Evolutionary conservation across 805 yeast genomes (phyloP).

Genomic region (Candida stauntonica): DNA sequence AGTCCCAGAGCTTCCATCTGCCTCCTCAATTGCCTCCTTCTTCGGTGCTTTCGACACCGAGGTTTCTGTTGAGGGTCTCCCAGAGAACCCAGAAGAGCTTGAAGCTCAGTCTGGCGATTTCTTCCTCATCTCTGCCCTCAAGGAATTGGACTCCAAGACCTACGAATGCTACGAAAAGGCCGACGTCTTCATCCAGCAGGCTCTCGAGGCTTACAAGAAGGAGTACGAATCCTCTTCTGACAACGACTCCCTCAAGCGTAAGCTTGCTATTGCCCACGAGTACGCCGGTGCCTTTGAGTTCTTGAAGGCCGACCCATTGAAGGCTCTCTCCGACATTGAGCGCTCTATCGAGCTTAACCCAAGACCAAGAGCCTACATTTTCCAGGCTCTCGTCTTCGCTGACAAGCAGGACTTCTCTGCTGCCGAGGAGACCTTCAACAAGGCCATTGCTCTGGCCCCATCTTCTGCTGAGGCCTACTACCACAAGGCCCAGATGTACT

Average conservation of each 20-base stretch:
- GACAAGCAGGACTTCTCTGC: conserved; percentile 69
- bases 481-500: conserved; percentile 90
- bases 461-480: conserved; percentile 79
- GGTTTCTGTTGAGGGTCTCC: conserved; percentile 42
- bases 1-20: conserved; percentile 59
- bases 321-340: conserved; percentile 60
- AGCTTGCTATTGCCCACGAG: conserved; percentile 72
- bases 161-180: conserved; percentile 35
- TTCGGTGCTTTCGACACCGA: conserved; percentile 78
- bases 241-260: conserved; percentile 30
- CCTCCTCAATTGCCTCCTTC: conserved; percentile 80
- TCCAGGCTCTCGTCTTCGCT: conserved; percentile 77
- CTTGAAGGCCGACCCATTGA: conserved; percentile 66
- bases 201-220: conserved; percentile 42
- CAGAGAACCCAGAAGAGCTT: conserved; percentile 11
- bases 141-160: conserved; percentile 43
- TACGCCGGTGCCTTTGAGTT: conserved; percentile 80
- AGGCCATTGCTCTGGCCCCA: conserved; percentile 67
- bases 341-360: conserved; percentile 64
- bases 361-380: conserved; percentile 76
- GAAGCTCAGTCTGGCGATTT: conserved; percentile 54
- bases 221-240: conserved; percentile 21
- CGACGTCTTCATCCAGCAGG: conserved; percentile 46
- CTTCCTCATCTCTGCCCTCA: conserved; percentile 61
- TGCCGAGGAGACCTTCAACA: conserved; percentile 68